Percentiles rank a stretch among this genome's conserved stretches.
phyloP scores from a whole-genome alignment of 495 filamentous ascomycete genomes.

The Chaetomium tenue region DNA sequence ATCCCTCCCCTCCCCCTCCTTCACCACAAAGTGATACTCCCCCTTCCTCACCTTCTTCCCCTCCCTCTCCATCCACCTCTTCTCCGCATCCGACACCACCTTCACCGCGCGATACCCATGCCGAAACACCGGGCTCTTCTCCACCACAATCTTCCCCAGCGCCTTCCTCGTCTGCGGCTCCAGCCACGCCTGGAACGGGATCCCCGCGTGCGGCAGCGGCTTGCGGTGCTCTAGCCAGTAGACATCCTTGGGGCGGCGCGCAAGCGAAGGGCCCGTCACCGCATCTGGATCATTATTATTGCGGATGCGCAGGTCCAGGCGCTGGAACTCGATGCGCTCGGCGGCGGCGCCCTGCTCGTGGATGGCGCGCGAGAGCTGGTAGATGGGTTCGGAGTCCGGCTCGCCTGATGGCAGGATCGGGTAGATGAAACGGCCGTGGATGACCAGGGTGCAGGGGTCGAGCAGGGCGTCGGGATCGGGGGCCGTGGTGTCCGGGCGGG shows the following conservation, averaged over 20 bases:
- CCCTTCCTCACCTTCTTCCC: conserved; percentile 5
- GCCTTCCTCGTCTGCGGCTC: conserved; percentile 24
- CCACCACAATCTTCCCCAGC: conserved; percentile 29
- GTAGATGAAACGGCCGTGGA: conserved; percentile 34
- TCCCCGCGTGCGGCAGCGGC: conserved; percentile 19
- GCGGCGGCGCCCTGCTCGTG: conserved; percentile 26
- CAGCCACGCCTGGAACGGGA: conserved; percentile 25
- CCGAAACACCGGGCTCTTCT: conserved; percentile 28
- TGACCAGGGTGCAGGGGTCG: conserved; percentile 31
- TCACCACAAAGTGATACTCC: conserved; percentile 1
- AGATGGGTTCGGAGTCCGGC: conserved; percentile 27
- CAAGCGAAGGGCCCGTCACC: conserved; percentile 13
- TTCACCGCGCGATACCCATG: conserved; percentile 28
- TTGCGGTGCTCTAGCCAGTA: conserved; percentile 31
- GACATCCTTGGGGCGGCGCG: conserved; percentile 26
- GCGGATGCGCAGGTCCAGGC: conserved; percentile 33
- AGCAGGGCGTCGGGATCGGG: conserved; percentile 30
- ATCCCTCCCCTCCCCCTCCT: conserved; percentile 20
- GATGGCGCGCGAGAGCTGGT: conserved; percentile 34
- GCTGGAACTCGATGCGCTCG: conserved; percentile 30
- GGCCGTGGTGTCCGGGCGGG: not conserved
- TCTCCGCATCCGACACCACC: conserved; percentile 26
- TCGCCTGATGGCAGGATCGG: conserved; percentile 20
- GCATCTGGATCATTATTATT: conserved; percentile 27
- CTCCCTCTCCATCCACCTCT: not conserved